Base-by-base conservation (phyloP, 1,284 basidiomycete species). In the Erythrobasidium hasegawianum region DNA sequence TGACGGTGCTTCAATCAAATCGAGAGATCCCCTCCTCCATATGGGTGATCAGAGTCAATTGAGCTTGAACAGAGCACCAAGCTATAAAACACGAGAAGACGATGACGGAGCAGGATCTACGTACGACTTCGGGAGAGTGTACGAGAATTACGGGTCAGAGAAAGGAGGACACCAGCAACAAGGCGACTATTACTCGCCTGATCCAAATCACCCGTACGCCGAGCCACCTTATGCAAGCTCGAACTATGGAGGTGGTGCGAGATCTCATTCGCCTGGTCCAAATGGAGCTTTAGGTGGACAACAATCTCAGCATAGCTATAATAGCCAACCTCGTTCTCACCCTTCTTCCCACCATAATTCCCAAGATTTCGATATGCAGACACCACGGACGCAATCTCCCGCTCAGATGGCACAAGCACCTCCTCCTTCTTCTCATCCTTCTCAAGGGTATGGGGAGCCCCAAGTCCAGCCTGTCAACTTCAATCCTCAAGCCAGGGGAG, bases 61-160 rank as follows among this genome's bases (percentile, higher is more conserved):
- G 11, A 49, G 41, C 16, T 39, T 65, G 47, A 49, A 57, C 26
- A 29, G 55, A 18, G 62, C 62, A 33, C 62, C 62, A 14, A 57
- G 53, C 4, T 65, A 65, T 49, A 50, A 58, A n/a, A 65, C 62
- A 22, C 62, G 54, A 47, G 55, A 64, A 13, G 62, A 53, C 13
- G 56, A 50, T 22, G 45, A 57, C 2, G 47, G 26, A 13, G 22
- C 43, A n/a, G 43, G 43, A n/a, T 47, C 43, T 5, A 24, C 22
- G 14, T 47, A 47, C 43, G 43, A 47, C 14, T 47, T 47, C 22
- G 43, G 43, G n/a, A 47, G 22, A 24, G 43, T 24, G n/a, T 47
- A 47, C 22, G n/a, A 47, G 43, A 24, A n/a, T 8, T 47, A 57
- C 7, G n/a, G 55, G 8, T 18, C 22, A n/a, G 24, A 54, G 29